Conservation (phyloP, 441 rosid genomes). For the Melastoma candidum region DNA sequence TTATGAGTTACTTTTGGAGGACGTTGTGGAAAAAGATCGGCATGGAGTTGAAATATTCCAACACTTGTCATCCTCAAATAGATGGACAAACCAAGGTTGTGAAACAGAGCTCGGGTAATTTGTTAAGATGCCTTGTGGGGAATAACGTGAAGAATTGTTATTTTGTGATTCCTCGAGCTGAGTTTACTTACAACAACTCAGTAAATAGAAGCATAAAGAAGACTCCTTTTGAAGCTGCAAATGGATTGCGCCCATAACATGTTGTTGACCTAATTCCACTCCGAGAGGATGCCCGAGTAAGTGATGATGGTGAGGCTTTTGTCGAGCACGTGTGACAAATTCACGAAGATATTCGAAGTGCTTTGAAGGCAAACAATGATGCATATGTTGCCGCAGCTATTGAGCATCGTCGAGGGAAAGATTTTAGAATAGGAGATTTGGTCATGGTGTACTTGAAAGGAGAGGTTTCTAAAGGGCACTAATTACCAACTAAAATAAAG, state of each 20-base stretch:
- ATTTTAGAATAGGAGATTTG: conserved; percentile 6
- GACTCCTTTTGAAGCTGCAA: background rate
- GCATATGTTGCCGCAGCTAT: background rate
- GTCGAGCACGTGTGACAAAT: background rate
- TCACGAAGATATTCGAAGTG: background rate
- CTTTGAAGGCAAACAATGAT: background rate
- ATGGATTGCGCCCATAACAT: background rate
- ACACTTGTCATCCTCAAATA: conserved; percentile 1
- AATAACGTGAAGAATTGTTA: conserved; percentile 1
- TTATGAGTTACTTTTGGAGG: too few species aligned
- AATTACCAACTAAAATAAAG: conserved; percentile 3
- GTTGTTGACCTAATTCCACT: conserved; percentile 5
- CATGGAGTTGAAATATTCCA: too few species aligned
- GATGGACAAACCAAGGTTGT: conserved; percentile 2
- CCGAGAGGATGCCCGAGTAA: background rate
- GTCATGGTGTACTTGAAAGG: background rate
- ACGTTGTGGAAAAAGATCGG: too few species aligned
- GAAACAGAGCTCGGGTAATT: background rate
- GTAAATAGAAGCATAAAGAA: too few species aligned
- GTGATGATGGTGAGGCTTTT: conserved; percentile 3
- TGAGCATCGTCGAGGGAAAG: background rate
- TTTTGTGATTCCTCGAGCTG: conserved; percentile 5
- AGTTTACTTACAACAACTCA: background rate
- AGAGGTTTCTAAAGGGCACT: background rate
- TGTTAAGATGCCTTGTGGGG: conserved; percentile 10